These are phyloP conservation scores for Trichoderma breve DNA, from an alignment of 2,329 filamentous ascomycete genomes.

Conservation along the genomic window DNA sequence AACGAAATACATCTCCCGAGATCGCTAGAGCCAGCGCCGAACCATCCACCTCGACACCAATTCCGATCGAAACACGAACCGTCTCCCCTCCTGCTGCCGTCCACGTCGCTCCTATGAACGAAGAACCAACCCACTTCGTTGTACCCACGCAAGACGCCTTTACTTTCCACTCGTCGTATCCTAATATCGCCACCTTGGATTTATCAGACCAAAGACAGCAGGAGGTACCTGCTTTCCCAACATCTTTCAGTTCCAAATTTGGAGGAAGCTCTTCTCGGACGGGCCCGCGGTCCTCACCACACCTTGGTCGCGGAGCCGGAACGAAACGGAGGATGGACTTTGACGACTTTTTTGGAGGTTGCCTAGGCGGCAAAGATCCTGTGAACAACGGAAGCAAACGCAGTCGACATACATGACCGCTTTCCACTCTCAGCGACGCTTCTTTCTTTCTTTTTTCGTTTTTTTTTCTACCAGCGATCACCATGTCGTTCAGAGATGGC, in stretches of 20 bases:
- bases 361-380: constrained; percentile 61
- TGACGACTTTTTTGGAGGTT: constrained; percentile 72
- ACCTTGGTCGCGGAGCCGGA: constrained; percentile 63
- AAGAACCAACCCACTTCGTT: constrained; percentile 40
- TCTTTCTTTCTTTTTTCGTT: background rate
- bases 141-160: constrained; percentile 62
- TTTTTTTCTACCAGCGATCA: constrained; percentile 14
- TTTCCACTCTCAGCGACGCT: background rate
- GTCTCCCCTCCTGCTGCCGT: constrained; percentile 26
- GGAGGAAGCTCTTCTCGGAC: constrained; percentile 27
- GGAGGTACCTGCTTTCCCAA: constrained; percentile 33
- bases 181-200: constrained; percentile 60
- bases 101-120: constrained; percentile 28
- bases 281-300: constrained; percentile 32
- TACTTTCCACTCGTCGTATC: constrained; percentile 66
- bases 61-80: constrained; percentile 27
- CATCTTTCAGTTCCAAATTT: constrained; percentile 32
- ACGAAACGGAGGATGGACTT: constrained; percentile 72
- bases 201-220: constrained; percentile 52
- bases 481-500: constrained; percentile 17
- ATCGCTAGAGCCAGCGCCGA: constrained; percentile 47
- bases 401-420: constrained; percentile 44
- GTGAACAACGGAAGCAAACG: constrained; percentile 52
- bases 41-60: constrained; percentile 32
- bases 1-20: constrained; percentile 58